Evolutionary conservation across 2,329 filamentous ascomycete genomes (phyloP).

Genomic region (Sclerotinia sclerotiorum): DNA sequence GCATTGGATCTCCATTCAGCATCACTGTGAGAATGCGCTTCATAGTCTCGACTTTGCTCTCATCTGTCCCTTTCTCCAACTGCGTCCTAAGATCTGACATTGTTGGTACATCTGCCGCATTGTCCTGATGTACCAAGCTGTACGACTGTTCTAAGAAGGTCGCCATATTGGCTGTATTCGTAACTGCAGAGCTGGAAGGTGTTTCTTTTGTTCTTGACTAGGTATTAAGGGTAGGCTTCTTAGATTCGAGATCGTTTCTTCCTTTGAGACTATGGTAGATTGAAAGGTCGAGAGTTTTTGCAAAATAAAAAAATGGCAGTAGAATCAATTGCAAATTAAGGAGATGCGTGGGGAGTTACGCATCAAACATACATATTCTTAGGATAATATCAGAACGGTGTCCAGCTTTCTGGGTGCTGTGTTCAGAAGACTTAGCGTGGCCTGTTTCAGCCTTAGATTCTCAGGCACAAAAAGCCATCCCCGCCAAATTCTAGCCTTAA

Average conservation of each 20-base stretch:
- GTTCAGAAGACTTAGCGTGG: conserved; percentile 24
- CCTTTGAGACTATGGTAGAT: conserved; percentile 22
- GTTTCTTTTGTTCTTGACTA: conserved; percentile 30
- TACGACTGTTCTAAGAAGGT: conserved; percentile 93
- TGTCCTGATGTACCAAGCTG: conserved; percentile 97
- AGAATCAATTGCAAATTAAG: conserved; percentile 29
- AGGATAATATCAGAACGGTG: conserved; percentile 22
- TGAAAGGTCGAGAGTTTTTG: conserved; percentile 24
- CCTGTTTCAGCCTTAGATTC: conserved; percentile 21
- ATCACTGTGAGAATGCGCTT: conserved; percentile 95
- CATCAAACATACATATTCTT: conserved; percentile 29
- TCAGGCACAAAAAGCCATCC: conserved; percentile 12
- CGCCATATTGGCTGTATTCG: conserved; percentile 67
- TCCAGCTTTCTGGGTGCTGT: conserved; percentile 25
- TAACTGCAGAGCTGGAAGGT: conserved; percentile 28
- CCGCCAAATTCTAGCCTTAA: conserved; percentile 20
- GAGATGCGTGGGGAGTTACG: conserved; percentile 31
- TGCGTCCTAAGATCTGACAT: conserved; percentile 89
- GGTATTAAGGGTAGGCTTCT: conserved; percentile 26
- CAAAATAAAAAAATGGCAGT: conserved; percentile 23
- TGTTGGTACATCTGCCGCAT: conserved; percentile 86
- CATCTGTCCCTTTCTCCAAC: conserved; percentile 90
- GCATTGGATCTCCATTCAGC: conserved; percentile 97
- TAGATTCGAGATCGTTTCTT: conserved; percentile 27
- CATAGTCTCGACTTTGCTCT: conserved; percentile 92